These are phyloP conservation scores for Evansstolkia leycettana DNA, from an alignment of 495 filamentous ascomycete genomes.

Conservation along the genomic window DNA sequence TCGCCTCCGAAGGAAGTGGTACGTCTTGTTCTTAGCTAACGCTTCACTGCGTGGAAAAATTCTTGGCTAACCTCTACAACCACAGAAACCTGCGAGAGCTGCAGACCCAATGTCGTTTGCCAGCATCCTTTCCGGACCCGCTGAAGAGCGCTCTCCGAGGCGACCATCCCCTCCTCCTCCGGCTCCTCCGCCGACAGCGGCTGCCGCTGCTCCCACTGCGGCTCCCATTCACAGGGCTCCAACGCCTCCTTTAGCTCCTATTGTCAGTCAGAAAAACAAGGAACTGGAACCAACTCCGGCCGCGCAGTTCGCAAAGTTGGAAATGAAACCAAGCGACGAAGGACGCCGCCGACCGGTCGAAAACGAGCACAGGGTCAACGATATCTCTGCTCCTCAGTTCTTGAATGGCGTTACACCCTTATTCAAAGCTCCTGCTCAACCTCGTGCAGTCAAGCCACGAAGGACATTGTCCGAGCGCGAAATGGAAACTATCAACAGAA, in stretches of 20 bases:
- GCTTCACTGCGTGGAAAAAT: background rate
- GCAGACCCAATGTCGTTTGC: constrained; percentile 86
- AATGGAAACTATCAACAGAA: constrained; percentile 52
- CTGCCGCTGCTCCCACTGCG: constrained; percentile 5
- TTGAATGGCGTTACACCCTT: constrained; percentile 22
- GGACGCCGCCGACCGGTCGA: constrained; percentile 24
- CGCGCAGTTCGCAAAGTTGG: constrained; percentile 15
- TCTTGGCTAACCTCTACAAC: constrained; percentile 2
- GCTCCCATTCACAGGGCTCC: no score
- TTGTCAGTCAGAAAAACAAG: constrained; percentile 10
- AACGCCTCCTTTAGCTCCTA: constrained; percentile 7
- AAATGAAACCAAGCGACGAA: constrained; percentile 17
- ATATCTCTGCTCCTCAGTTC: constrained; percentile 30
- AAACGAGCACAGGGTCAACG: no score
- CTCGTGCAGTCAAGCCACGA: constrained; percentile 21
- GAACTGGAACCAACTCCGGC: constrained; percentile 17
- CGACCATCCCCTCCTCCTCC: constrained; percentile 23
- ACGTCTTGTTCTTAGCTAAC: no score
- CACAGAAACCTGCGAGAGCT: constrained; percentile 50
- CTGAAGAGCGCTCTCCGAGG: constrained; percentile 44
- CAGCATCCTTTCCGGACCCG: constrained; percentile 68
- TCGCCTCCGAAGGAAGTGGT: constrained; percentile 27
- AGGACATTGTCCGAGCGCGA: constrained; percentile 49
- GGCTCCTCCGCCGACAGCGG: constrained; percentile 8
- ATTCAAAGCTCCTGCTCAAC: constrained; percentile 5